Percentiles rank a stretch among this genome's conserved stretches.
These are phyloP conservation scores for Sordariomycetes sp. DNA, from an alignment of 2,329 filamentous ascomycete genomes.

Conservation along the genomic window DNA sequence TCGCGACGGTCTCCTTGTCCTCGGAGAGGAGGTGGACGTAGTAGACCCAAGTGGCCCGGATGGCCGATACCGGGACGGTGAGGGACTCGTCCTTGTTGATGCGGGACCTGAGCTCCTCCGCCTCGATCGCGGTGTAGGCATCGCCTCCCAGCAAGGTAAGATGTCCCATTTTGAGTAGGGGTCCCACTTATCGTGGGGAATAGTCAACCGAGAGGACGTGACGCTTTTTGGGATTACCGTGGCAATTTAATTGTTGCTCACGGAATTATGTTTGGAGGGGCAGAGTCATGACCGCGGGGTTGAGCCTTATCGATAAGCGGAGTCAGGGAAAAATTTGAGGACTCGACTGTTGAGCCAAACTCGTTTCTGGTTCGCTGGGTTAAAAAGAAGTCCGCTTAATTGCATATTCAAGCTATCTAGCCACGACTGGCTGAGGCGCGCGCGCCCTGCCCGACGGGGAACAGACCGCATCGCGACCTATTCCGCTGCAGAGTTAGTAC, in stretches of 20 bases:
- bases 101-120: constrained; percentile 28
- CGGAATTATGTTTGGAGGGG: neutral
- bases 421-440: no score
- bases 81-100: constrained; percentile 23
- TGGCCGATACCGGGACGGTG: constrained; percentile 28
- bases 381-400: no score
- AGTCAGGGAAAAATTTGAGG: neutral
- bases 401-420: no score
- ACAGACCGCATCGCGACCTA: no score
- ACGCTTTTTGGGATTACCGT: neutral
- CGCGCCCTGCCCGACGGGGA: no score
- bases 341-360: neutral
- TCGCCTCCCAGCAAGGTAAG: constrained; percentile 24
- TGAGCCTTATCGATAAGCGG: neutral
- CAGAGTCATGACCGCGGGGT: neutral
- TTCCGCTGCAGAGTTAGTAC: no score
- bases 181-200: neutral
- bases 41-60: constrained; percentile 47
- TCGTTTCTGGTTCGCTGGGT: no score
- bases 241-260: neutral
- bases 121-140: constrained; percentile 33
- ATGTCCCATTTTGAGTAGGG: constrained; percentile 9
- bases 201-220: neutral
- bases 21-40: constrained; percentile 47
- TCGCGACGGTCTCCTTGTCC: constrained; percentile 23